Evolutionary conservation across 2,329 filamentous ascomycete species (phyloP), one percentile per base, ranked within the genome.

Genomic region (Penicillium sp.): DNA sequence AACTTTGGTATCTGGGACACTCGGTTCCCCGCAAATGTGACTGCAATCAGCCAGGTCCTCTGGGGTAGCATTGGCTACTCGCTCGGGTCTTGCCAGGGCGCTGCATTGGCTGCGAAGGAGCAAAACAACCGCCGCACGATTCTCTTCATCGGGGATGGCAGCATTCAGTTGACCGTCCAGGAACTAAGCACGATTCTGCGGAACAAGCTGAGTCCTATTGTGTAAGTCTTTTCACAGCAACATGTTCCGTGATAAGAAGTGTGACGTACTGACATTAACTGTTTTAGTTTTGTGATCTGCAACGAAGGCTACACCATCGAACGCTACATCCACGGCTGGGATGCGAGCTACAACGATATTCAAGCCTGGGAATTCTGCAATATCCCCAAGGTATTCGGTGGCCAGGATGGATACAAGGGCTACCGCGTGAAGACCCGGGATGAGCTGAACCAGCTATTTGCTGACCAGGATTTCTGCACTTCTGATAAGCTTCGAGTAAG

Each of bases 271-370:
- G 4, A 50, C 28, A 6, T 20, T 20, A 41, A 25, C 14, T 18
- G 9, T 14, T 13, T 7, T 25, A 71, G 69, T 56, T 92, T 95
- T 69, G 79, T 94, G 56, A 87, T 95, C 60, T 90, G 88, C 79
- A 95, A 95, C 69, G 84, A 92, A 36, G 91, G 91, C 10, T 95
- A 89, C 74, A 94, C 90, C 9, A 94, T 95, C 68, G 91, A 96
- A 74, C 84, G 91, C 27, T 88, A 84, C 69, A 95, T 95, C 64
- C 90, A 95, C 71, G 90, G 90, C 47, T 87, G 87, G 84, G 78
- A 91, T 8, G 88, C 83, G 28, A 69, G 67, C 24, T 95, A 95
- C 76, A 95, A 96, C 66, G 89, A 95, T 66, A 85, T 95, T 50
- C 79, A 82, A 52, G 70, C 76, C 10, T 95, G 91, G 91, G 79